These are phyloP conservation scores for Teunomyces atbi DNA, from an alignment of 805 yeast species.

Conservation along the genomic window DNA sequence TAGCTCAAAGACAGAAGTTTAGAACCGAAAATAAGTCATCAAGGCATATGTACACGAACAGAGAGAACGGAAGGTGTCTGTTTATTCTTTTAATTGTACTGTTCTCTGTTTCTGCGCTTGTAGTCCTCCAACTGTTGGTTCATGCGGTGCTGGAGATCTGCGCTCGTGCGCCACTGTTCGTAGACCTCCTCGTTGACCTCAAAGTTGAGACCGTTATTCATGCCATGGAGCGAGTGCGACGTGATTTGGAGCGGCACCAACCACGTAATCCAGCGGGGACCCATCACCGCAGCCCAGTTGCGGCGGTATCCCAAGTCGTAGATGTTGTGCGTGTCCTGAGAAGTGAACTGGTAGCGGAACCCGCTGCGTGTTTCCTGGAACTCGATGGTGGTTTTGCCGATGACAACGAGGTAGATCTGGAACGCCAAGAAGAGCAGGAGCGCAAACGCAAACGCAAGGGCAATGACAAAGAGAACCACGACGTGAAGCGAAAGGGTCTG, in stretches of 20 bases:
- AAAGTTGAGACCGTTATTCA: slow-evolving; percentile 51
- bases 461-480: slow-evolving; percentile 58
- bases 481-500: slow-evolving; percentile 49
- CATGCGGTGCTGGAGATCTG: slow-evolving; percentile 45
- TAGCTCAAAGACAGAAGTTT: too few species aligned
- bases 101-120: slow-evolving; percentile 3
- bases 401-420: slow-evolving; percentile 55
- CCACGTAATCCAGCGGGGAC: slow-evolving; percentile 65
- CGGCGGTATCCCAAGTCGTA: slow-evolving; percentile 66
- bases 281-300: slow-evolving; percentile 78
- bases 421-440: slow-evolving; percentile 50
- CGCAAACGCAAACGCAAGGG: slow-evolving; percentile 52
- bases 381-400: slow-evolving; percentile 82
- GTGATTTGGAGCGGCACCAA: slow-evolving; percentile 51
- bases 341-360: slow-evolving; percentile 36
- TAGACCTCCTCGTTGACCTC: slow-evolving; percentile 44
- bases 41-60: too few species aligned
- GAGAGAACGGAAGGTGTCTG: too few species aligned
- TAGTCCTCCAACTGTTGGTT: slow-evolving; percentile 36
- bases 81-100: too few species aligned
- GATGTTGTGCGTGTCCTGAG: slow-evolving; percentile 54
- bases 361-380: slow-evolving; percentile 48
- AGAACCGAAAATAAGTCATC: too few species aligned
- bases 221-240: slow-evolving; percentile 14
- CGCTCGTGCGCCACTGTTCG: slow-evolving; percentile 38